Base-by-base conservation (phyloP, 495 filamentous ascomycete species). In the Hapsidospora chrysogenum region DNA sequence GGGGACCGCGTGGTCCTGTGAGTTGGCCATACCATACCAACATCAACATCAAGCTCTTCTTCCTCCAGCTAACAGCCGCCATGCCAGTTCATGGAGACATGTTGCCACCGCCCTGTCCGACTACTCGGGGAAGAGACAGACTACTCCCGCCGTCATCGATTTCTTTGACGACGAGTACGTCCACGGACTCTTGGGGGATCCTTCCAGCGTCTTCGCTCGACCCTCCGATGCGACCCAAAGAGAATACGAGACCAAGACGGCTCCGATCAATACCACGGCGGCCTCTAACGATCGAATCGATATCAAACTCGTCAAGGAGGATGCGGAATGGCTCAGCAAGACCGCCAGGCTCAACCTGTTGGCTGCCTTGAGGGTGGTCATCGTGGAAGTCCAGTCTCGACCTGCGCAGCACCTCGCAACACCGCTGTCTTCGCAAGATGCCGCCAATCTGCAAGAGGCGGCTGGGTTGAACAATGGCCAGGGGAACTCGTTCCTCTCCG, bases 191-290 rank as follows among this genome's bases (percentile, higher is more conserved):
- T 63, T 94, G 46, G 64, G 72, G 39, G 60, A 68, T 29, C 73
- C 76, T 33, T 56, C 72, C 51, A 68, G 57, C 35, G 69, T 72
- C 31, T 87, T 81, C 52, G 56, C 66, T 32, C 44, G 64, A 2
- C 53, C 75, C 52, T 41, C 70, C 64, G 30, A 42, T 60, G 39
- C 73, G 46, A 64, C 70, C 4, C 87, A 78, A 51, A 51, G 63
- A 29, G 73, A 72, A 17, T 93, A 93, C 50, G 80, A 87, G 36
- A 84, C 77, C 27, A 86, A 76, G 54, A 95, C 85, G 1, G 78
- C 87, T 13, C 76, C 86, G n/a, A 92, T 95, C 35, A 78, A 93
- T 51, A 75, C 85, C 29, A 69, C 80, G 17, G 78, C 81, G 4
- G 68, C 70, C 7, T 57, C 72, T 16, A 72, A 74, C 42, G 66